Evolutionary conservation across 106 monocot species (phyloP).

Genomic region (Platanthera zijinensis): DNA sequence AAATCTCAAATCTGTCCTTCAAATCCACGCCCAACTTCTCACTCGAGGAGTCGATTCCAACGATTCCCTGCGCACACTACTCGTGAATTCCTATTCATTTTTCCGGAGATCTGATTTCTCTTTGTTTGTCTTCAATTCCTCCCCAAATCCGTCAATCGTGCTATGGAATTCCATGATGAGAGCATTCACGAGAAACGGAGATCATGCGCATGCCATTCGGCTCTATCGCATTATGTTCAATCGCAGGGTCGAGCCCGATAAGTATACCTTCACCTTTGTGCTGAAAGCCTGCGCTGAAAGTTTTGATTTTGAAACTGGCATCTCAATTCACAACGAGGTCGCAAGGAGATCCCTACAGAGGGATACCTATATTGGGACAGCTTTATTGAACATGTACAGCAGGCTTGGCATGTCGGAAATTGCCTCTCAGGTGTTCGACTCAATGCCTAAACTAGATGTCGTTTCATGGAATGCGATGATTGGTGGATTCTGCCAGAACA

Average conservation of each 20-base stretch:
- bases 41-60: constrained; percentile 5
- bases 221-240: constrained; percentile 24
- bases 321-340: constrained; percentile 26
- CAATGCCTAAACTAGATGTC: constrained; percentile 32
- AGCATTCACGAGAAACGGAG: constrained; percentile 16
- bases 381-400: constrained; percentile 51
- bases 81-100: constrained; percentile 40
- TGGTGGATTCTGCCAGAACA: constrained; percentile 31
- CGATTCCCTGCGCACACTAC: constrained; percentile 9
- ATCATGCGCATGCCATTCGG: constrained; percentile 14
- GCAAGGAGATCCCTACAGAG: constrained; percentile 22
- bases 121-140: constrained; percentile 30
- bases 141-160: constrained; percentile 9
- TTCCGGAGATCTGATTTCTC: constrained; percentile 14
- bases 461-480: constrained; percentile 77
- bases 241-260: constrained; percentile 32
- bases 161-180: constrained; percentile 44
- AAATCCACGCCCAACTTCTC: constrained; percentile 29
- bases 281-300: constrained; percentile 51
- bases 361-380: constrained; percentile 48
- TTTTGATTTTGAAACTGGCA: constrained; percentile 16
- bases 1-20: constrained; percentile 14
- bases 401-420: constrained; percentile 31
- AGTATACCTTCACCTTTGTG: constrained; percentile 55
- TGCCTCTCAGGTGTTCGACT: constrained; percentile 54